phyloP scores from a whole-genome alignment of 345 rosid genomes.

The Bruguiera parviflora region DNA sequence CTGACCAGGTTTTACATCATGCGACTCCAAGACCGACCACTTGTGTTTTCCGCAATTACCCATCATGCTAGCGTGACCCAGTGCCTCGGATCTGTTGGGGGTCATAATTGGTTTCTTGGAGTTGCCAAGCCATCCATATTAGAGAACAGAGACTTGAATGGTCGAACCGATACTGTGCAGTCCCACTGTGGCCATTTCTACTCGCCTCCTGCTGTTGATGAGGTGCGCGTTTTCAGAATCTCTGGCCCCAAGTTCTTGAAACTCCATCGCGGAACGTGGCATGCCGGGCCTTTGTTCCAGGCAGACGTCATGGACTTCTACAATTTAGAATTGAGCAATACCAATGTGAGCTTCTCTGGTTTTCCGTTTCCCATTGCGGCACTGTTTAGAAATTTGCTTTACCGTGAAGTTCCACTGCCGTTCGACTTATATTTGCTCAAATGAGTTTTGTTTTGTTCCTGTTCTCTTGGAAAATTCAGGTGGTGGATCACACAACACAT shows the following conservation, averaged over 20 bases:
- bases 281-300: constrained; percentile 68
- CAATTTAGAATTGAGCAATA: constrained; percentile 75
- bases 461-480: constrained; percentile 29
- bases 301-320: constrained; percentile 63
- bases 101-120: constrained; percentile 74
- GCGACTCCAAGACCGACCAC: constrained; percentile 42
- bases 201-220: constrained; percentile 53
- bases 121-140: constrained; percentile 65
- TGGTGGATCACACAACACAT: constrained; percentile 66
- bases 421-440: neutral
- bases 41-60: constrained; percentile 46
- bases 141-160: constrained; percentile 16
- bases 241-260: constrained; percentile 69
- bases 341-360: constrained; percentile 52
- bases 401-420: too few species aligned
- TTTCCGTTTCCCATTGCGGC: neutral
- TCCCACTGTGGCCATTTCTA: constrained; percentile 58
- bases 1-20: constrained; percentile 55
- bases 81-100: constrained; percentile 81
- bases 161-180: constrained; percentile 16
- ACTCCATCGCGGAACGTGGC: constrained; percentile 77
- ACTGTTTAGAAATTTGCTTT: too few species aligned
- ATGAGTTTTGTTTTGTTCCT: neutral
- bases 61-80: constrained; percentile 90
- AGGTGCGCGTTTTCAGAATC: constrained; percentile 57